Base-by-base conservation (phyloP, 352 stramenopile genomes). In the Albugo laibachii region DNA sequence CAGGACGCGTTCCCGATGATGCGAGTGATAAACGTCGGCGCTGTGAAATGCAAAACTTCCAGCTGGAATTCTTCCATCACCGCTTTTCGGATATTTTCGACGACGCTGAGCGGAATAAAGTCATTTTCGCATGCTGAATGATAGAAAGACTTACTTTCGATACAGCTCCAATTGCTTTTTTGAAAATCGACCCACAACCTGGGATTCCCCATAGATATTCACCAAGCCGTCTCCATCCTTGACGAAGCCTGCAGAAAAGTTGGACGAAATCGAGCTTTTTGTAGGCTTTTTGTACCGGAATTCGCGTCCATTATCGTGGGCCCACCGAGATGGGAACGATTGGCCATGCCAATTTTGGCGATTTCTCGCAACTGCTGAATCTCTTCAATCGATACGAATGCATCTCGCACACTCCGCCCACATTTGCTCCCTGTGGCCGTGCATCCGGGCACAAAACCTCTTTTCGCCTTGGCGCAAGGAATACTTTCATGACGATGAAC, bases 251-350 rank as follows among this genome's bases (percentile, higher is more conserved):
- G 69, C 82, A 31, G 3, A 31, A 31, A 31, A n/a, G n/a, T n/a
- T n/a, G 24, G 24, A 31, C 24, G 24, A 31, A 31, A 8, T 8
- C n/a, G n/a, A 31, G 8, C 24, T 8, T 10, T 31, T 31, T 31
- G 3, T 8, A 8, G 24, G 24, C 24, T 31, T 31, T 31, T 31
- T 31, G 24, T 31, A 31, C 24, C 24, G 24, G 24, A 31, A 60
- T 95, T 94, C 45, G 91, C 68, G 58, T 95, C 84, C 69, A 96
- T 83, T 60, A 96, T 96, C 34, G 83, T 94, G 11, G 85, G 85
- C 0, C 85, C 85, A 13, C 76, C 79, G 18, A 80, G 61, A 27
- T 54, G 53, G 21, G 67, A 80, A 47, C 72, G 73, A 50, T 73
- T 75, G 36, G 63, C 49, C 81, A 94, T 93, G 20, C 80, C 81